phyloP scores from a whole-genome alignment of 1,284 basidiomycete genomes.

The Phenoliferia sp. region DNA sequence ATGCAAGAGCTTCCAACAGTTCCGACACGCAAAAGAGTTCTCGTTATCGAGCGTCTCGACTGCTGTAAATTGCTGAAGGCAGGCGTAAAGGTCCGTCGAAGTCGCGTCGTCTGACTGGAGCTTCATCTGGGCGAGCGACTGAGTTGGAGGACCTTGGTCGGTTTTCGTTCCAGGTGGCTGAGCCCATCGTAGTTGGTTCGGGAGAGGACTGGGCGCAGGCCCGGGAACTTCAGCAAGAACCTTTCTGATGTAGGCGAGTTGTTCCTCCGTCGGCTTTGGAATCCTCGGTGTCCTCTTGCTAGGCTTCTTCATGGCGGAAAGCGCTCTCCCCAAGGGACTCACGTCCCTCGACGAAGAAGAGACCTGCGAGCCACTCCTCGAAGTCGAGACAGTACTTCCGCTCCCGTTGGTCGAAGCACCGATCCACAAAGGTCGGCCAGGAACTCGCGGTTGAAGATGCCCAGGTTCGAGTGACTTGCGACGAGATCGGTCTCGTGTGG shows the following conservation, averaged over 20 bases:
- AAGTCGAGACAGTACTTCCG: neutral
- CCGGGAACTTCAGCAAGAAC: constrained; percentile 34
- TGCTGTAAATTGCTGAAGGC: constrained; percentile 69
- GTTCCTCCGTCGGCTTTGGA: constrained; percentile 30
- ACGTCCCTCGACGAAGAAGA: constrained; percentile 6
- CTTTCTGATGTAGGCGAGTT: constrained; percentile 34
- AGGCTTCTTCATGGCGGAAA: neutral
- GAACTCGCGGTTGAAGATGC: neutral
- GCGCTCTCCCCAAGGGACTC: constrained; percentile 4
- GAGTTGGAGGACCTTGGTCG: neutral
- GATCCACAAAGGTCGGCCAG: neutral
- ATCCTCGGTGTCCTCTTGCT: constrained; percentile 22
- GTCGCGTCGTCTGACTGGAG: constrained; percentile 8
- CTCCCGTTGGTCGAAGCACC: neutral
- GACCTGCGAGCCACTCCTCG: neutral
- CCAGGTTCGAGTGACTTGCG: constrained; percentile 24
- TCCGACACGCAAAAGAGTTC: constrained; percentile 85
- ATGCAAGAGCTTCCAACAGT: constrained; percentile 71
- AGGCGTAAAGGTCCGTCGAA: constrained; percentile 50
- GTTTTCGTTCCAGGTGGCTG: constrained; percentile 24
- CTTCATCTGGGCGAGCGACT: constrained; percentile 5
- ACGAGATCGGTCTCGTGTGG: constrained; percentile 5
- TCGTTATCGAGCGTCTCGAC: constrained; percentile 89
- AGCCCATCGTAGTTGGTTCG: constrained; percentile 29
- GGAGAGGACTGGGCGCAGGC: constrained; percentile 14